Evolutionary conservation across 805 yeast species (phyloP), one percentile per base, ranked within the genome.

Genomic region (Wickerhamomyces alni): DNA sequence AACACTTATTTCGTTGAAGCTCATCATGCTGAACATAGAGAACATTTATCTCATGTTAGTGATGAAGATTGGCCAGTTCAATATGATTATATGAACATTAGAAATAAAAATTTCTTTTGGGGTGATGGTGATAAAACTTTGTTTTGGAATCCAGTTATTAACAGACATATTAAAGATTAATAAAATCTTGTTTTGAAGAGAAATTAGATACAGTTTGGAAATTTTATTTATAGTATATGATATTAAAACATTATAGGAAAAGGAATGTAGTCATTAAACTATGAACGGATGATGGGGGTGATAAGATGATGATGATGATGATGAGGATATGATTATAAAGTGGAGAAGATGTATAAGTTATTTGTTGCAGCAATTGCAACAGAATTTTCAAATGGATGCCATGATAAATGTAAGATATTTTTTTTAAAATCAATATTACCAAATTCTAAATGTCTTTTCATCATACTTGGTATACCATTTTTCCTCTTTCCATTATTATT

Each of bases 291-390:
- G n/a, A n/a, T n/a, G n/a, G n/a, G n/a, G n/a, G n/a, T n/a, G n/a
- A n/a, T n/a, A n/a, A n/a, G n/a, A n/a, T n/a, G n/a, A n/a, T n/a
- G n/a, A n/a, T n/a, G n/a, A n/a, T n/a, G n/a, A n/a, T n/a, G n/a
- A n/a, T n/a, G n/a, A 13, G 28, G 5, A 11, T 8, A 11, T 26
- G 5, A 8, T 65, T 65, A 83, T 54, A 80, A 70, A 39, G 93
- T 82, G 41, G 91, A 82, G 61, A 85, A 85, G 44, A 85, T 83
- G 66, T 83, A 85, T 52, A 87, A 74, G 66, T 93, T 93, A 69
- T 93, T 94, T 17, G 99, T 93, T 16, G 99, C 98, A 36, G 98
- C 98, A 57, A 93, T 86, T 32, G 99, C 99, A 51, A 93, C 95
- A 38, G 93, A 81, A 66, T 93, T 87, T 66, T 94, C 99, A 51